Evolutionary conservation across 192 early-diverging fungal species (phyloP).

Genomic region (Coemansia sp.): DNA sequence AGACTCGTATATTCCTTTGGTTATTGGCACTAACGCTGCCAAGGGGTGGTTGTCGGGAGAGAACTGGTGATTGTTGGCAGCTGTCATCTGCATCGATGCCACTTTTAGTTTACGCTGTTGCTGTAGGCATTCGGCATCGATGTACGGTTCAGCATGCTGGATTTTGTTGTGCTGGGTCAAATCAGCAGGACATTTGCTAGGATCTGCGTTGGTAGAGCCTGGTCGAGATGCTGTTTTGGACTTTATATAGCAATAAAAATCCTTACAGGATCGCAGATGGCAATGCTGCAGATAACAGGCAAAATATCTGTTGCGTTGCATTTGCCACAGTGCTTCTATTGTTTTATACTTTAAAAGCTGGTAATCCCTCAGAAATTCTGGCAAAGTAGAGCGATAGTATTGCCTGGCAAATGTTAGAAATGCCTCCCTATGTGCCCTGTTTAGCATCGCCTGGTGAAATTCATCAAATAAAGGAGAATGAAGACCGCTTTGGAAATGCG

Average conservation of each 20-base stretch:
- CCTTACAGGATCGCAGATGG: background rate
- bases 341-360: conserved; percentile 42
- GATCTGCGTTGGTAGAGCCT: background rate
- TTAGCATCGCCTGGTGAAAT: conserved; percentile 24
- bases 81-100: conserved; percentile 8
- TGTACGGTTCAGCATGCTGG: background rate
- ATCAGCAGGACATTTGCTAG: background rate
- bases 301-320: background rate
- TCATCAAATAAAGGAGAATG: conserved; percentile 30
- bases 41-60: conserved; percentile 21
- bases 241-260: background rate
- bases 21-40: conserved; percentile 23
- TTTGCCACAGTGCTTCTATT: conserved; percentile 28
- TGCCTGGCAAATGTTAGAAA: conserved; percentile 29
- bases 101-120: background rate
- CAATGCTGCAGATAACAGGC: background rate
- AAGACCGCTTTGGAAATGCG: conserved; percentile 27
- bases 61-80: background rate
- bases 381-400: conserved; percentile 31
- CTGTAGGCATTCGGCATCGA: background rate
- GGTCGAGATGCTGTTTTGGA: background rate
- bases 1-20: conserved; percentile 47
- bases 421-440: conserved; percentile 13
- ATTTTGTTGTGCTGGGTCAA: background rate
- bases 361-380: conserved; percentile 34